A percentile compares a stretch with the other conserved stretches of the same genome.
Evolutionary conservation across 2,329 filamentous ascomycete genomes (phyloP).

Genomic region (Fusarium fracticaudum): DNA sequence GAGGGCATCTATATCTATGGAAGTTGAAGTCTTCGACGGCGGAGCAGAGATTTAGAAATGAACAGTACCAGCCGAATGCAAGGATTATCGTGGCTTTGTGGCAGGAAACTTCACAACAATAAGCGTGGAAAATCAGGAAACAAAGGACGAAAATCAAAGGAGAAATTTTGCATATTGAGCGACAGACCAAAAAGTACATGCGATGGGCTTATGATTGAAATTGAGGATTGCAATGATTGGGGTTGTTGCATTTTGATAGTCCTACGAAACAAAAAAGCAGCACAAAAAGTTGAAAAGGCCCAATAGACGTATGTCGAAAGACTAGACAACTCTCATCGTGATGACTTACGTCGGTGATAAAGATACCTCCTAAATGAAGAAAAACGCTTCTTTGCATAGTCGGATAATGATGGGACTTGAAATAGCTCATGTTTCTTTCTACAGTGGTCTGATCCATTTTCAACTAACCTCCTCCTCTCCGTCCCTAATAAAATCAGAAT

Average conservation of each 20-base stretch:
- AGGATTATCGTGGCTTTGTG: neutral
- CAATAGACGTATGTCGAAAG: neutral
- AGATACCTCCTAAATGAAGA: neutral
- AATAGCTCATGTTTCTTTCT: conserved; percentile 27
- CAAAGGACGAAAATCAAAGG: neutral
- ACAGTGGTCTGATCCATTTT: conserved; percentile 19
- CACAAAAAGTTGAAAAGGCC: conserved; percentile 10
- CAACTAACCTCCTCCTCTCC: conserved; percentile 2
- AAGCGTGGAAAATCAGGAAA: neutral
- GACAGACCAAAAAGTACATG: neutral
- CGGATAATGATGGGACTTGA: neutral
- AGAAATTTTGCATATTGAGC: neutral
- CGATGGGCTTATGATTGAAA: neutral
- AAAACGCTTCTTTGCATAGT: neutral
- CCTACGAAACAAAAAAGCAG: conserved; percentile 1
- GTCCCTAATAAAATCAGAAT: conserved; percentile 1
- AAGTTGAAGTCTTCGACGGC: neutral
- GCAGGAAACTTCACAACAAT: neutral
- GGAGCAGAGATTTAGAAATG: neutral
- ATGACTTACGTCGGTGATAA: neutral
- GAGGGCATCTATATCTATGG: neutral
- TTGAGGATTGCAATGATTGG: neutral
- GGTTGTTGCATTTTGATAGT: neutral
- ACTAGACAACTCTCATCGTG: neutral
- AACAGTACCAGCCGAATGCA: neutral